A percentile compares a stretch with the other conserved stretches of the same genome.
These are phyloP conservation scores for Gossypium lobatum DNA, from an alignment of 441 rosid genomes.

Conservation along the genomic window DNA sequence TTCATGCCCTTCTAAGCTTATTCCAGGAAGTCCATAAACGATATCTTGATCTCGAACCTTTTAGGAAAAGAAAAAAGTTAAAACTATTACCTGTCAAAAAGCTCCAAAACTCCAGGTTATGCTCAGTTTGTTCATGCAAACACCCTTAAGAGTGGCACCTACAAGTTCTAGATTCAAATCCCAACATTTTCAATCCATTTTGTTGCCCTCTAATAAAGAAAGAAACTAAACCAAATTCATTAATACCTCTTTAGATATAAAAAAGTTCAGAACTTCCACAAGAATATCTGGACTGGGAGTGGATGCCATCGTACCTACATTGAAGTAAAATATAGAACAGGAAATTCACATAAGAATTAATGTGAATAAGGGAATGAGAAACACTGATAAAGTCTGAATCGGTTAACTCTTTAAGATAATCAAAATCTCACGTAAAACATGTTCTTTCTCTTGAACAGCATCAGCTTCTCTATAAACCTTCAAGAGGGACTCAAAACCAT, in stretches of 20 bases:
- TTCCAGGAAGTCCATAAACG: constrained; percentile 42
- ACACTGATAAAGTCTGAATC: not conserved
- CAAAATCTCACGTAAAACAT: constrained; percentile 54
- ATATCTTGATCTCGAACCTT: constrained; percentile 85
- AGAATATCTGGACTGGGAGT: constrained; percentile 57
- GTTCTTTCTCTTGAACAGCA: constrained; percentile 85
- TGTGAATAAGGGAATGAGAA: not conserved
- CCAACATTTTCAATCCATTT: not conserved
- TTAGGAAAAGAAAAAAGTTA: not conserved
- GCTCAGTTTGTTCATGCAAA: not conserved
- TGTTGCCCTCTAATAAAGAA: not conserved
- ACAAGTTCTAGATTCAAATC: not conserved
- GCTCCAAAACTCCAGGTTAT: not conserved
- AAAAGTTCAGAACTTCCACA: constrained; percentile 66
- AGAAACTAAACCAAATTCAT: not conserved
- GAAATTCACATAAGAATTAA: not conserved
- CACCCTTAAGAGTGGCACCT: not conserved
- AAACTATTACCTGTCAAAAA: not conserved
- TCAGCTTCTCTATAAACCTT: constrained; percentile 85
- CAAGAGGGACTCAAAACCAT: constrained; percentile 69
- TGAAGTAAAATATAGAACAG: not conserved
- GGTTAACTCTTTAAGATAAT: not conserved
- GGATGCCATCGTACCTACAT: constrained; percentile 63
- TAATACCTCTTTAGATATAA: constrained; percentile 72
- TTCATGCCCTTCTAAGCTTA: constrained; percentile 54